Conservation (phyloP, 805 yeast genomes). For the Ogataea trehalophila region DNA sequence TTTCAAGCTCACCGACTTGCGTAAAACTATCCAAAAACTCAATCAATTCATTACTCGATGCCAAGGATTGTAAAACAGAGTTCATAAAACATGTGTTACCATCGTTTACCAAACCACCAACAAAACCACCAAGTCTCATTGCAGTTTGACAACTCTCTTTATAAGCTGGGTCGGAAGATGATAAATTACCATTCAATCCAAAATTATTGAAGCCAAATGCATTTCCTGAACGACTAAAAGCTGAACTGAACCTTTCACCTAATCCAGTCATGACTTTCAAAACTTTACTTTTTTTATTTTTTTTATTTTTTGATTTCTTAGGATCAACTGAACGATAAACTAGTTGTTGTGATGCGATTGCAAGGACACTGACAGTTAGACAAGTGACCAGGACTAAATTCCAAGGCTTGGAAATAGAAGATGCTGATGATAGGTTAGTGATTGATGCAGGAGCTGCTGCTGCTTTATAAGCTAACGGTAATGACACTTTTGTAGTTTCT, state of each 20-base stretch:
- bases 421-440: no score
- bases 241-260: slow-evolving; percentile 17
- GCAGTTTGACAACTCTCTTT: slow-evolving; percentile 31
- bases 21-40: slow-evolving; percentile 49
- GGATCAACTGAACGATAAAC: slow-evolving; percentile 5
- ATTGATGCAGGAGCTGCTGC: no score
- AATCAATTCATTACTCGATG: slow-evolving; percentile 61
- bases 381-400: slow-evolving; percentile 12
- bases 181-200: not conserved
- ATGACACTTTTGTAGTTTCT: no score
- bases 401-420: slow-evolving; percentile 5
- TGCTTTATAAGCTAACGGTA: no score
- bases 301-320: slow-evolving; percentile 5
- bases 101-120: slow-evolving; percentile 84
- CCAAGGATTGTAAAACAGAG: slow-evolving; percentile 77
- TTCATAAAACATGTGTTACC: slow-evolving; percentile 97
- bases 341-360: not conserved
- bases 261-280: slow-evolving; percentile 14
- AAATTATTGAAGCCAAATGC: slow-evolving; percentile 10
- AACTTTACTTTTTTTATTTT: not conserved
- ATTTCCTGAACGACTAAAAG: slow-evolving; percentile 13
- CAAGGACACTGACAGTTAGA: slow-evolving; percentile 18
- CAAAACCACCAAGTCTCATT: slow-evolving; percentile 58
- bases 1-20: not conserved
- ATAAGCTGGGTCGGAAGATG: slow-evolving; percentile 15